Evolutionary conservation across 208 protist species (phyloP).

Genomic region (Trypanosoma melophagium): DNA sequence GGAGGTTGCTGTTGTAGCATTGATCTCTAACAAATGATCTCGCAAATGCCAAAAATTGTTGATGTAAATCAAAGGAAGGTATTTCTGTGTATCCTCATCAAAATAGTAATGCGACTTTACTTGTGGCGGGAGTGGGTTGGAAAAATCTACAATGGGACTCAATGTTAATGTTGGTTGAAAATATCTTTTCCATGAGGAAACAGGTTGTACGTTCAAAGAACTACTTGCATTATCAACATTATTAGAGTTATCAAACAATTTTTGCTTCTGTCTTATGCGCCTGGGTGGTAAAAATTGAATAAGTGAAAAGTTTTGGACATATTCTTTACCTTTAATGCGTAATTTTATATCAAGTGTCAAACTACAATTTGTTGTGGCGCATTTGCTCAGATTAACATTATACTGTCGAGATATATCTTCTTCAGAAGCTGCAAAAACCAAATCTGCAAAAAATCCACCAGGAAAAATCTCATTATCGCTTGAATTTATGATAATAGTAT

Average conservation of each 20-base stretch:
- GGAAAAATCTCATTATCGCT: constrained; percentile 17
- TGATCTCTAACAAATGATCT: constrained; percentile 81
- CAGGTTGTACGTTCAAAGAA: neutral
- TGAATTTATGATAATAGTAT: constrained; percentile 25
- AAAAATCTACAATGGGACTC: constrained; percentile 73
- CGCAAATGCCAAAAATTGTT: constrained; percentile 95
- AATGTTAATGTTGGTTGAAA: constrained; percentile 67
- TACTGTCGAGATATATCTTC: constrained; percentile 17
- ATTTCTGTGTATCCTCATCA: constrained; percentile 39
- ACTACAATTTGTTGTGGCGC: constrained; percentile 27
- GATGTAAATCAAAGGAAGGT: constrained; percentile 89
- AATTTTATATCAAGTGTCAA: constrained; percentile 25
- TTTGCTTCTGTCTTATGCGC: constrained; percentile 28
- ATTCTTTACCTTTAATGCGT: constrained; percentile 34
- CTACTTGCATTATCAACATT: neutral
- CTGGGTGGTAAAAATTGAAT: constrained; percentile 33
- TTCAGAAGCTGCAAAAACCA: constrained; percentile 18
- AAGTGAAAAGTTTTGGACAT: constrained; percentile 27
- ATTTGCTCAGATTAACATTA: constrained; percentile 24
- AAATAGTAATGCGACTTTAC: constrained; percentile 23
- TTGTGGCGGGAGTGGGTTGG: constrained; percentile 49
- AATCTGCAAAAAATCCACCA: constrained; percentile 27
- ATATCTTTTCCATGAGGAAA: constrained; percentile 41
- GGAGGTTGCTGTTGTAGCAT: constrained; percentile 56
- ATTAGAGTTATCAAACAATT: constrained; percentile 24